Evolutionary conservation across 441 rosid species (phyloP), one percentile per base, ranked within the genome.

Genomic region (Pelargonium australe): DNA sequence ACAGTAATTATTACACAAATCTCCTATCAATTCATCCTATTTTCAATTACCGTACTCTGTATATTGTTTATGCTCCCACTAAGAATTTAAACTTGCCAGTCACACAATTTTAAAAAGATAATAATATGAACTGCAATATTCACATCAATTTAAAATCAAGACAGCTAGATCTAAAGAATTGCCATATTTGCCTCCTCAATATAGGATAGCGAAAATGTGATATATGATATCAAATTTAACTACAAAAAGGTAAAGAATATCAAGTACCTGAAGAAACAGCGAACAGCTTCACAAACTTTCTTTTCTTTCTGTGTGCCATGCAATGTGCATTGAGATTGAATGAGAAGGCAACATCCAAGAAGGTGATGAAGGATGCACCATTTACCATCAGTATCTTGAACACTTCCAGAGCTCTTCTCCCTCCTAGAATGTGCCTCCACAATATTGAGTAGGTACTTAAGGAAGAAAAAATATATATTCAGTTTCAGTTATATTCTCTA

Each of bases 291-390:
- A 76, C 66, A 70, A 37, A 84, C 84, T 87, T 95, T 95, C 74
- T 66, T 86, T 77, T 91, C 98, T 82, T 80, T 89, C 78, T 72
- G 51, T 70, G 75, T 57, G 73, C 92, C 87, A 70, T 84, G 84
- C 53, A 82, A 80, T 68, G 83, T 85, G 76, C 80, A 82, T 60
- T 83, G 89, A 19, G 89, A 89, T 81, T 91, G 96, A 73, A 86
- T 89, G 72, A 95, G 94, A 79, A 88, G 81, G 87, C 97, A 91
- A 76, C 92, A 90, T 71, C 98, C 99, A 69, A 88, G 79, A 75
- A 92, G 94, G 84, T 95, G 98, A 75, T 95, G 97, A 78, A 89
- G 90, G 47, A 89, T 72, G 69, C 90, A 88, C 99, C 98, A 95
- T 75, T 88, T 86, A 75, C 94, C 92, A 55, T 79, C 83, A 70